Conservation (phyloP, 164 flowering plant genomes). For the Stephania japonica region DNA sequence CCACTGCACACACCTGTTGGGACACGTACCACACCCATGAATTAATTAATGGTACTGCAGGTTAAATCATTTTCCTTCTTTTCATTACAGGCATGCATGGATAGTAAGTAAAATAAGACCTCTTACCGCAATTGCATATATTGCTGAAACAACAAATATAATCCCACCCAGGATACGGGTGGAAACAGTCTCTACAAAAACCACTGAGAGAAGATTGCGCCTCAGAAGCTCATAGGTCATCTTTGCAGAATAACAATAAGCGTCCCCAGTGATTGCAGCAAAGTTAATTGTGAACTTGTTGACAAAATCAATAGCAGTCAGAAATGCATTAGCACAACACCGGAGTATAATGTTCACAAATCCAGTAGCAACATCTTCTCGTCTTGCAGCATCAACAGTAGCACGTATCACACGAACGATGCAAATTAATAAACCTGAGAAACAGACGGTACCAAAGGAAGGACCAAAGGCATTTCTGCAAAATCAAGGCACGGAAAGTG, state of each 20-base stretch:
- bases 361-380: conserved; percentile 48
- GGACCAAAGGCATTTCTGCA: conserved; percentile 81
- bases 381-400: conserved; percentile 61
- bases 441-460: conserved; percentile 70
- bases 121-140: conserved; percentile 64
- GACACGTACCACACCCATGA: neutral
- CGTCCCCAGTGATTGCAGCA: conserved; percentile 81
- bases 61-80: no score
- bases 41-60: no score
- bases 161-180: conserved; percentile 63
- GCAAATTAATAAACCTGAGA: conserved; percentile 62
- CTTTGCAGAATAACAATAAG: conserved; percentile 70
- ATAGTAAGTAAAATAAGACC: neutral
- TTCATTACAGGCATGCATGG: no score
- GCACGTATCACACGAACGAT: conserved; percentile 62
- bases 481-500: conserved; percentile 2
- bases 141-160: conserved; percentile 55
- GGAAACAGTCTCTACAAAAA: conserved; percentile 75
- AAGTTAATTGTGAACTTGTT: conserved; percentile 84
- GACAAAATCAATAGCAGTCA: conserved; percentile 64
- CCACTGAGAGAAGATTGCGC: conserved; percentile 79
- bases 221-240: conserved; percentile 78
- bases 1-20: conserved; percentile 52
- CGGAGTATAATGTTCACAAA: conserved; percentile 51
- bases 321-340: conserved; percentile 53